phyloP scores from a whole-genome alignment of 1,284 basidiomycete genomes.

The Trichosporon ovoides region DNA sequence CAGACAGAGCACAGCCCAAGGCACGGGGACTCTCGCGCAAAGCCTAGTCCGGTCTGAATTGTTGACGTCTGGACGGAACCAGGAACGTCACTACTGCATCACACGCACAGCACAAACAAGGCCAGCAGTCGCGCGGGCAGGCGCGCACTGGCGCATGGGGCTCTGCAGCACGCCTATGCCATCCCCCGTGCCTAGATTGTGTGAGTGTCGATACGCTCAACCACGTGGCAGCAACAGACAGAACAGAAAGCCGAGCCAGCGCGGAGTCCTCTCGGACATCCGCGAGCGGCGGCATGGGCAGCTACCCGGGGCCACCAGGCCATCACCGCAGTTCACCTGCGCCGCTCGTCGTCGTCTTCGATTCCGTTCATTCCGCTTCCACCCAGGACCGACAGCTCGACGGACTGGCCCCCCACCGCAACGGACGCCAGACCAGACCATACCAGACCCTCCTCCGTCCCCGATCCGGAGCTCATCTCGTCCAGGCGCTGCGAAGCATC shows the following conservation, averaged over 20 bases:
- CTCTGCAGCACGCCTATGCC: no score
- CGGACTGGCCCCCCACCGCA: neutral
- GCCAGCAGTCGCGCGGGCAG: no score
- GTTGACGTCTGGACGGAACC: neutral
- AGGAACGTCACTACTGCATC: neutral
- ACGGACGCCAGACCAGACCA: neutral
- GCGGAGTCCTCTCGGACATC: no score
- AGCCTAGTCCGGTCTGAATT: neutral
- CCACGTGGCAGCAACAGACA: no score
- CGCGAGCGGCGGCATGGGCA: no score
- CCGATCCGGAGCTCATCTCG: no score
- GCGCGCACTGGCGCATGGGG: no score
- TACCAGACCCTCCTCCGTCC: no score
- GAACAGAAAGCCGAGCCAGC: no score
- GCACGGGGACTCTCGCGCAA: neutral
- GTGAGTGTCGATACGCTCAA: no score
- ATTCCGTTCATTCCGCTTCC: neutral
- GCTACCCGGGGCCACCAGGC: no score
- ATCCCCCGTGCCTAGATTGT: no score
- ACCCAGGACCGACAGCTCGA: neutral
- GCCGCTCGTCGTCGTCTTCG: neutral
- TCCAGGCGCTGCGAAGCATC: neutral
- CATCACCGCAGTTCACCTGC: neutral
- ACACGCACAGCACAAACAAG: neutral
- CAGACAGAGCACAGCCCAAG: neutral